Conservation (phyloP, 2,329 filamentous ascomycete genomes). For the Curvularia eragrostidis region DNA sequence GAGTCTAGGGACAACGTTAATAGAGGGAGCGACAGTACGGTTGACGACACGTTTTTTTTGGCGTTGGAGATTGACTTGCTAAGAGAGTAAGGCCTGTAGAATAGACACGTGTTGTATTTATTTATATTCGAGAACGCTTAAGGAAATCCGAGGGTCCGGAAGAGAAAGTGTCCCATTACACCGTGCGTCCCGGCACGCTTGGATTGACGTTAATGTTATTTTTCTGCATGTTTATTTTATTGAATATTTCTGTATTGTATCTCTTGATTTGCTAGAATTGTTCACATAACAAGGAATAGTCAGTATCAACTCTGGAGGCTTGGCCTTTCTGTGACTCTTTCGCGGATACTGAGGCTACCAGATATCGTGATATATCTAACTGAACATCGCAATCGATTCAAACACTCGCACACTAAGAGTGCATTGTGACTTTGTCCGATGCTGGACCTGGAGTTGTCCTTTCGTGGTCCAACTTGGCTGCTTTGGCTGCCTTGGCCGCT, state of each 20-base stretch:
- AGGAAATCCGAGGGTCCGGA: conserved; percentile 2
- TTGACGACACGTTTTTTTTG: neutral
- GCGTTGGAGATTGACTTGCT: neutral
- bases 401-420: no score
- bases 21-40: conserved; percentile 3
- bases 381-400: no score
- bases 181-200: no score
- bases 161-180: no score
- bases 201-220: no score
- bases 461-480: neutral
- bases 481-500: neutral
- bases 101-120: conserved; percentile 6
- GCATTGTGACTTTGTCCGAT: no score
- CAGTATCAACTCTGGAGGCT: no score
- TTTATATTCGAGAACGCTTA: neutral
- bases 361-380: no score
- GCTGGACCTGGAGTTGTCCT: no score
- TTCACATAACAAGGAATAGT: no score
- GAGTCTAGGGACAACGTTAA: conserved; percentile 1
- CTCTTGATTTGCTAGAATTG: neutral
- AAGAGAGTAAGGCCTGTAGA: neutral
- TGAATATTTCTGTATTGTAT: neutral
- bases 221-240: neutral
- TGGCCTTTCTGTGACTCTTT: no score
- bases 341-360: no score